These are phyloP conservation scores for Mycena chlorophos DNA, from an alignment of 768 basidiomycete genomes.

Conservation along the genomic window DNA sequence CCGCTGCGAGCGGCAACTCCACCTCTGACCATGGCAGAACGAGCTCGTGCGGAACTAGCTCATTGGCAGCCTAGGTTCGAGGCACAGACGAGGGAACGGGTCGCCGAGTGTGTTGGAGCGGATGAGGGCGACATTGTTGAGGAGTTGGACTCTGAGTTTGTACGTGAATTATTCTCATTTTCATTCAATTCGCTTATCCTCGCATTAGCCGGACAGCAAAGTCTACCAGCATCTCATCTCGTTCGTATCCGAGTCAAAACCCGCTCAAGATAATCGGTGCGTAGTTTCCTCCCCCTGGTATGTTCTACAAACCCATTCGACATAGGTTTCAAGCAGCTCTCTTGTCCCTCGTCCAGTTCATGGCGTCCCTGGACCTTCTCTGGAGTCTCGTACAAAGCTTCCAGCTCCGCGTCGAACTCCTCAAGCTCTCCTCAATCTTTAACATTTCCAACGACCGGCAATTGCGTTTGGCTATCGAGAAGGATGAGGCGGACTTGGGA, in stretches of 20 bases:
- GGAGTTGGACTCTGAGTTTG: constrained; percentile 12
- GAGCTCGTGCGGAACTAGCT: neutral
- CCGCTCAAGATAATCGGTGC: constrained; percentile 12
- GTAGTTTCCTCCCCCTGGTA: neutral
- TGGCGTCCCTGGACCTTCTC: constrained; percentile 21
- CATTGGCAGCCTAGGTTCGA: neutral
- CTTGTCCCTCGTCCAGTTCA: constrained; percentile 17
- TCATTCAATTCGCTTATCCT: neutral
- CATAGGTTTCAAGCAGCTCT: constrained; percentile 8
- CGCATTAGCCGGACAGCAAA: constrained; percentile 19
- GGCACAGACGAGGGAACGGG: neutral
- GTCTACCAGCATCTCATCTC: constrained; percentile 16
- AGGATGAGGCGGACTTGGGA: constrained; percentile 21
- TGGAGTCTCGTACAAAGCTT: constrained; percentile 23
- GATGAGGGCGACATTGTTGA: neutral
- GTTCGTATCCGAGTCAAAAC: constrained; percentile 10
- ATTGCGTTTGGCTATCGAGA: constrained; percentile 20
- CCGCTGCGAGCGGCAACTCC: neutral
- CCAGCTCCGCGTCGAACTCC: constrained; percentile 20
- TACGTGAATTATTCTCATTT: neutral
- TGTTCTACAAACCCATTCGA: neutral
- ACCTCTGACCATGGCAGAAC: neutral
- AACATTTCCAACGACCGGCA: constrained; percentile 15
- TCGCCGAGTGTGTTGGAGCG: neutral
- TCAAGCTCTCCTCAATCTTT: constrained; percentile 20